Percentiles rank a stretch among this genome's conserved stretches.
Evolutionary conservation across 306 rosid genomes (phyloP).

Genomic region (Cicer judaicum): DNA sequence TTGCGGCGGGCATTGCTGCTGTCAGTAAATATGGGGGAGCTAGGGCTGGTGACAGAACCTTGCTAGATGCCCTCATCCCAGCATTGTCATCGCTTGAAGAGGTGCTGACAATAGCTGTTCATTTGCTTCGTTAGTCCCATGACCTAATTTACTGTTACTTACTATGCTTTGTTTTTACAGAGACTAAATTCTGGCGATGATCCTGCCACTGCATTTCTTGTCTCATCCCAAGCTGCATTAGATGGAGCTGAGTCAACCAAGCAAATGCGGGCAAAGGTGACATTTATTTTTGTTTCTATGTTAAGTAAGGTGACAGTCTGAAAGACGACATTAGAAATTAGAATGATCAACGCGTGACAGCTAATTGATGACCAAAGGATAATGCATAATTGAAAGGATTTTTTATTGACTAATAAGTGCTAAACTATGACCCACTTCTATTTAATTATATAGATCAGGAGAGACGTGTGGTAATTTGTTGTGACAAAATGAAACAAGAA

Average conservation of each 20-base stretch:
- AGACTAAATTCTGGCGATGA: slow-evolving; percentile 70
- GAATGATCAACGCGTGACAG: no score
- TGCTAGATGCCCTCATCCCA: slow-evolving; percentile 93
- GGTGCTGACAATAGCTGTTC: slow-evolving; percentile 52
- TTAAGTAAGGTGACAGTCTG: background rate
- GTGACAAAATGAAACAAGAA: no score
- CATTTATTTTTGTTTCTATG: slow-evolving; percentile 28
- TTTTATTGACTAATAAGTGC: no score
- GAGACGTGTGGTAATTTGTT: no score
- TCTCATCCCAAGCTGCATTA: slow-evolving; percentile 83
- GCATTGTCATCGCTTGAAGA: slow-evolving; percentile 75
- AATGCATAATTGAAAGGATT: no score
- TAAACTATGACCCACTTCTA: no score
- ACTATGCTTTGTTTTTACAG: slow-evolving; percentile 53
- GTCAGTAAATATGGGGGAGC: slow-evolving; percentile 96
- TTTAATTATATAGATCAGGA: no score
- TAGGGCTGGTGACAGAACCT: slow-evolving; percentile 87
- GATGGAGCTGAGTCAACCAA: slow-evolving; percentile 89
- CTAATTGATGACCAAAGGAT: no score
- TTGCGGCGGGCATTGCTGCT: slow-evolving; percentile 81
- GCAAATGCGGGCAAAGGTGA: slow-evolving; percentile 89
- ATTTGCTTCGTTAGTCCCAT: slow-evolving; percentile 31
- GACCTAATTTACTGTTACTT: slow-evolving; percentile 39
- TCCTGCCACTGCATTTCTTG: slow-evolving; percentile 73
- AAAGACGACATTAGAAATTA: no score